Base-by-base conservation (phyloP, 495 filamentous ascomycete species). In the Copromyces sp. region DNA sequence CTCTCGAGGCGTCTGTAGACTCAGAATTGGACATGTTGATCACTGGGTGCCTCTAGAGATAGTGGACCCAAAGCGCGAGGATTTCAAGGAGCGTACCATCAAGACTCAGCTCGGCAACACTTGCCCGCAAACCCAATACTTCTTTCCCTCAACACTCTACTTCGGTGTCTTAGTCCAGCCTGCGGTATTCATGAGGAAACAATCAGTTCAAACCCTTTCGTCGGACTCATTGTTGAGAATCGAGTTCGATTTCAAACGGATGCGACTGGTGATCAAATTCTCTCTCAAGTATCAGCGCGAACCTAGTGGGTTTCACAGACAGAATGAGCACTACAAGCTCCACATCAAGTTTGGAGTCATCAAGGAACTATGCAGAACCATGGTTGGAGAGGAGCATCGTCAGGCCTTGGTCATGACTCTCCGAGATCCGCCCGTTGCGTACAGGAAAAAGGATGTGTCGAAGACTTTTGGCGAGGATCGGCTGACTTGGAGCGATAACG, bases 341-440 rank as follows among this genome's bases (percentile, higher is more conserved):
- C 85, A 83, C 3, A 85, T 97, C 3, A 88, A 87, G 16, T 90
- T 97, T 73, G 74, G 82, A 32, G 88, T 92, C 59, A 75, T 95
- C 41, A 80, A 86, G 37, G 81, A 81, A 3, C 81, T 97, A 1
- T 81, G 88, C 73, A 82, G 86, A 68, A 76, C 84, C 1, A 76
- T 82, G 24, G 65, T 75, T 1, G 77, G 83, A 17, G 68, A 79
- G 4, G 45, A 74, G 0, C 76, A 37, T 35, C 53, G 78, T 0
- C 81, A 84, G 40, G 76, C 77, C 0, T 77, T 93, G 5, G 76
- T 93, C 12, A 87, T 93, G 16, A 79, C 87, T 1, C 78, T 95
- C 32, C 83, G 87, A 6, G 86, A 85, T 39, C 89, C 95, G 5
- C 91, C 94, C 0, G 74, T 86, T 3, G 90, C 89, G 75, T 93